Evolutionary conservation across 2,329 filamentous ascomycete species (phyloP).

Genomic region (Didymella glomerata): DNA sequence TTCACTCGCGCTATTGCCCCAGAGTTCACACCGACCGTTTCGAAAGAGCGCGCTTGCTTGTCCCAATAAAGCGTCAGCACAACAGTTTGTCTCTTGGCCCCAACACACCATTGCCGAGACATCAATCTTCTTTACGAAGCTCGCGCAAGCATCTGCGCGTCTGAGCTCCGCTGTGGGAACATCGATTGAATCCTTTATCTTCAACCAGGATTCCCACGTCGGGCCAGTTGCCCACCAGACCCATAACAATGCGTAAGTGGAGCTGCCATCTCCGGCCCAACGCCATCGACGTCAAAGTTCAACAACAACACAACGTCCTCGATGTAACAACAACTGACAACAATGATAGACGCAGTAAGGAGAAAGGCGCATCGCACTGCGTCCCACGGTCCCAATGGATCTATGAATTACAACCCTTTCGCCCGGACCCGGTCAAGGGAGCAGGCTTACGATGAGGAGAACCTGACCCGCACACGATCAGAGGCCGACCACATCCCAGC

Average conservation of each 20-base stretch:
- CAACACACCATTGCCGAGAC: conserved; percentile 16
- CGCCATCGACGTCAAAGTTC: conserved; percentile 5
- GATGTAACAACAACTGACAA: conserved; percentile 21
- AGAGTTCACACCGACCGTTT: conserved; percentile 5
- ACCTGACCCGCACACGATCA: conserved; percentile 35
- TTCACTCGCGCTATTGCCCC: conserved; percentile 18
- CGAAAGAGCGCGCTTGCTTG: conserved; percentile 22
- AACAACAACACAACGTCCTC: conserved; percentile 1
- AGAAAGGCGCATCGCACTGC: conserved; percentile 49
- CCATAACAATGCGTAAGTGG: conserved; percentile 38
- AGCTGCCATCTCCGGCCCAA: conserved; percentile 24
- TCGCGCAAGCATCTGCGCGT: conserved; percentile 12
- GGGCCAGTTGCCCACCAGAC: conserved; percentile 28
- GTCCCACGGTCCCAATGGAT: conserved; percentile 36
- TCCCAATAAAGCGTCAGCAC: conserved; percentile 23
- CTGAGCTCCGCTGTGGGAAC: conserved; percentile 15
- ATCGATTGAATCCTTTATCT: conserved; percentile 8
- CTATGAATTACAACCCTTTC: conserved; percentile 48
- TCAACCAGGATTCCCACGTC: conserved; percentile 21
- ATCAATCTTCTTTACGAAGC: conserved; percentile 1
- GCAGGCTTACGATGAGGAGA: conserved; percentile 40
- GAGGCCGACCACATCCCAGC: conserved; percentile 34
- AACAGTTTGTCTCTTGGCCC: conserved; percentile 22
- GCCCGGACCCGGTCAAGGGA: conserved; percentile 41
- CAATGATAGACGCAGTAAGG: conserved; percentile 46